Base-by-base conservation (phyloP, 805 yeast genomes). In the Saccharomyces paradoxus region DNA sequence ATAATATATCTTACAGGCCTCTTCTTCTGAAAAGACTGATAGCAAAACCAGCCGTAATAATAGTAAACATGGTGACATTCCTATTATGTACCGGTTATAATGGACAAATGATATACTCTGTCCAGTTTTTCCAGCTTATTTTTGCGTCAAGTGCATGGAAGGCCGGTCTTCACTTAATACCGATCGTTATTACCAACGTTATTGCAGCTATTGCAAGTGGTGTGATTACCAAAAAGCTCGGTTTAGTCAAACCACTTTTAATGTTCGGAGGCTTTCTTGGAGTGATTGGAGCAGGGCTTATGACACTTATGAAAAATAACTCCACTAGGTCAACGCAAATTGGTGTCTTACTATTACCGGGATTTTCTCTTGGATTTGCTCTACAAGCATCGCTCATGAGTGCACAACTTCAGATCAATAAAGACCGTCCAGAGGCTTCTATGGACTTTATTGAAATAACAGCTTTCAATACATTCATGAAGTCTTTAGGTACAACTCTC, bases 311-410 rank as follows among this genome's bases (percentile, higher is more conserved):
- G 46, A 60, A 65, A 2, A 70, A 64, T 31, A 58, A 67, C 41
- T 67, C 77, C 1, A 54, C 62, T 2, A 53, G 56, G 4, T 52
- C 68, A 0, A 41, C 62, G 41, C 67, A 66, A 44, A 73, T 74
- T 46, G 79, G 78, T 3, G 59, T 64, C 21, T 55, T 73, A 49
- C 71, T 75, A 46, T 63, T 74, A 17, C 68, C 72, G 2, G 78
- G 78, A 53, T 52, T 71, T 10, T 70, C 68, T 2, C 59, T 73
- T 41, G 79, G 78, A 24, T 50, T 64, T 5, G 56, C 62, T 29
- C 56, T 72, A 59, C 78, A 74, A 57, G 54, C 70, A n/a, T 58
- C 67, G 4, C 32, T 71, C 50, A 56, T 71, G 46, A 62, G 70
- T 22, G 58, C 65, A 13, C 75, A 72, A 55, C 46, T 71, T 8